These are phyloP conservation scores for Escallonia rubra DNA, from an alignment of 129 eudicot genomes.

Conservation along the genomic window DNA sequence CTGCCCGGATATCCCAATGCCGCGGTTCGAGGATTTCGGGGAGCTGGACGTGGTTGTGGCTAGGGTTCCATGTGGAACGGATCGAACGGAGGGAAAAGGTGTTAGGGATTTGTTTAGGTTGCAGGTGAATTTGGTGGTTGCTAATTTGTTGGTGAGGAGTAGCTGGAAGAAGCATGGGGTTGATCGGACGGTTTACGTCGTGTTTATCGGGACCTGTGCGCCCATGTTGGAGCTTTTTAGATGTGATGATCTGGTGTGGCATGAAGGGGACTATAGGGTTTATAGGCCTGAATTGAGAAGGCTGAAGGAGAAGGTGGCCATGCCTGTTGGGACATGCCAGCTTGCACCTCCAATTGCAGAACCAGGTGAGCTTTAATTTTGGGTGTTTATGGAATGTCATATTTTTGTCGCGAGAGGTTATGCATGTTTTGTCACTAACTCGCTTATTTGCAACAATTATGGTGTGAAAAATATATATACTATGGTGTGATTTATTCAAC, in stretches of 20 bases:
- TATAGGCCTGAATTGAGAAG: constrained; percentile 57
- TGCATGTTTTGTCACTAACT: too few relatives aligned
- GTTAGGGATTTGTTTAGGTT: constrained; percentile 52
- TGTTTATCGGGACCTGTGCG: constrained; percentile 50
- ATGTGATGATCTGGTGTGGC: constrained; percentile 72
- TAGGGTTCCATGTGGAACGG: constrained; percentile 27
- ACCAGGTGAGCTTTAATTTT: constrained; percentile 17
- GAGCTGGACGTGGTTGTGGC: constrained; percentile 63
- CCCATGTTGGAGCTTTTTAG: constrained; percentile 76
- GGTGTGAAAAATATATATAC: too few relatives aligned
- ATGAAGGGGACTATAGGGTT: constrained; percentile 45
- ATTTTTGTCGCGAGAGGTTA: too few relatives aligned
- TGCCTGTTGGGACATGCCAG: constrained; percentile 75
- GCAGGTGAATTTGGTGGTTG: constrained; percentile 71
- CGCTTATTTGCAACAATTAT: too few relatives aligned
- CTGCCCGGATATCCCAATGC: constrained; percentile 70
- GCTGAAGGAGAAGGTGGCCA: constrained; percentile 39
- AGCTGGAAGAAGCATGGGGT: constrained; percentile 16
- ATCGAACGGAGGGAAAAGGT: constrained; percentile 13
- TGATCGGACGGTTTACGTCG: constrained; percentile 36
- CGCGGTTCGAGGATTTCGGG: constrained; percentile 16
- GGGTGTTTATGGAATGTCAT: background rate
- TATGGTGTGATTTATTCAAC: too few relatives aligned
- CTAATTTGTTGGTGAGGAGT: constrained; percentile 46
- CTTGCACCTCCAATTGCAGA: constrained; percentile 33